Base-by-base conservation (phyloP, 345 rosid genomes). In the Salix suchowensis region DNA sequence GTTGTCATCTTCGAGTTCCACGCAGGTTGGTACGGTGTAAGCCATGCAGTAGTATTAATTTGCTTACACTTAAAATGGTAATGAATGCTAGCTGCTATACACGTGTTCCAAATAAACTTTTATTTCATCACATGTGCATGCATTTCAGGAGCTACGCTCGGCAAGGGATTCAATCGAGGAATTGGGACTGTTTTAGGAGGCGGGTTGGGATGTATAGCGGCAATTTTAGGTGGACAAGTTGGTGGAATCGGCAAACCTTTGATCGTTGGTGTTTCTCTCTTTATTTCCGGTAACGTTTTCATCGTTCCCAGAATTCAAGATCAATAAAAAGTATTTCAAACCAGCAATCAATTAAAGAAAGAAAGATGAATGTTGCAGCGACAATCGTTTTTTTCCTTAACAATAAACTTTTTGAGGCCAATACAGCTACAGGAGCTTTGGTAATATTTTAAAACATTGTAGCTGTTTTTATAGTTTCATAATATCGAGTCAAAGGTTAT, bases 81-180 rank as follows among this genome's bases (percentile, higher is more conserved):
- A 19, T 54, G 61, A 7, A 19, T 19, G 58, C 61, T n/a, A n/a
- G n/a, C n/a, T 54, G 61, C 61, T 54, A 32, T 3, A 0, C 4
- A 2, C n/a, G 24, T 58, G 12, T 4, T 58, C 28, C 64, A 9
- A n/a, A 42, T 42, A 42, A 42, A n/a, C 64, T 10, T 58, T 58
- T 58, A 55, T 8, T 9, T 55, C 13, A 55, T 55, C 23, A 21
- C 62, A 9, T 12, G 3, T 58, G 14, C 28, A 58, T 58, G 14
- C 28, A 58, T 58, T 58, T 58, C 79, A 91, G 97, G 94, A 65
- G 94, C 97, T n/a, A 88, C 88, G 24, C 82, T 91, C 7, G 81
- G 94, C 80, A 91, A 91, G 83, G 97, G 97, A 32, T 65, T 90
- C 65, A 88, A 88, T 30, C 90, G 94, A 7, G 91, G 91, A 39